phyloP scores from a whole-genome alignment of 257 asterid genomes.

The Primulina tabacum region DNA sequence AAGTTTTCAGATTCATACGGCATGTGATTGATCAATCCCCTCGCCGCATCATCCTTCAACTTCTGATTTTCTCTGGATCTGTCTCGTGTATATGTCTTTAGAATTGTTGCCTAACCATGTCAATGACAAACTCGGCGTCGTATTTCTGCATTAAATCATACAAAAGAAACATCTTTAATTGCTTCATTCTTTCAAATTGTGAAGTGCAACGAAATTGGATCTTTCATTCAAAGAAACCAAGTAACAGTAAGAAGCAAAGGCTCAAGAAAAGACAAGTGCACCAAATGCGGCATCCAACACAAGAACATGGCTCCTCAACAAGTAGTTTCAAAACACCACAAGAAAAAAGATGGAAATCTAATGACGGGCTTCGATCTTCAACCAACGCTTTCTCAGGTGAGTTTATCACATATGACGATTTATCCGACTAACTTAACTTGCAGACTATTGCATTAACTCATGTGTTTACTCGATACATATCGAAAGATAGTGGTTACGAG shows the following conservation, averaged over 20 bases:
- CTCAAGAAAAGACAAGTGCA: not conserved
- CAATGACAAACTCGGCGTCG: conserved; percentile 68
- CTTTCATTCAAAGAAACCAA: not conserved
- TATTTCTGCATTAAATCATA: conserved; percentile 54
- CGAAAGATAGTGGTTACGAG: too few species aligned
- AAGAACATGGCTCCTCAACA: conserved; percentile 10
- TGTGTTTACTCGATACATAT: too few species aligned
- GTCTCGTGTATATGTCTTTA: conserved; percentile 79
- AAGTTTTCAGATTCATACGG: conserved; percentile 69
- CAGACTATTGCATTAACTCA: too few species aligned
- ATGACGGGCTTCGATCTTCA: too few species aligned
- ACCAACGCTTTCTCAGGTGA: too few species aligned
- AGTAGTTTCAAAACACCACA: not conserved
- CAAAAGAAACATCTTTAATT: conserved; percentile 20
- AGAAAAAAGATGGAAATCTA: not conserved
- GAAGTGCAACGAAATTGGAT: not conserved
- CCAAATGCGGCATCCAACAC: conserved; percentile 1
- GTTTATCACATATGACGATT: too few species aligned
- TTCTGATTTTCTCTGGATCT: conserved; percentile 86
- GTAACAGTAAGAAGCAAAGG: not conserved
- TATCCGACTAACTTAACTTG: too few species aligned
- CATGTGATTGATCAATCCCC: conserved; percentile 95
- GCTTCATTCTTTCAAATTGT: conserved; percentile 7
- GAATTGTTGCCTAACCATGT: conserved; percentile 85
- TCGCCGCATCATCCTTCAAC: conserved; percentile 86